A percentile compares a stretch with the other conserved stretches of the same genome.
phyloP scores from a whole-genome alignment of 176 grass and related monocot species.

The Cenchrus purpureus region DNA sequence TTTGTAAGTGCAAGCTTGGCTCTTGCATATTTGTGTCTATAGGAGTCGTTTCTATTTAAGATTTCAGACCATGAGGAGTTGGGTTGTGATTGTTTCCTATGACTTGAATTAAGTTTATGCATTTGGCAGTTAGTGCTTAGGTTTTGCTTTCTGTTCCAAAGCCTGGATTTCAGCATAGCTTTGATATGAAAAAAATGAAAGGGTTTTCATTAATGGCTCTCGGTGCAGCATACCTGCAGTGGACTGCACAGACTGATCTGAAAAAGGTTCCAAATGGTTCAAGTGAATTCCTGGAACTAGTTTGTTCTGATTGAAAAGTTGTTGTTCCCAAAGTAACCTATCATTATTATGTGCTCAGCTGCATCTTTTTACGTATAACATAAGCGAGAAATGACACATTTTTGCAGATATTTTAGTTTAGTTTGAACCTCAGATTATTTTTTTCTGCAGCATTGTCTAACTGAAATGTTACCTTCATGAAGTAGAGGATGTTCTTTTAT shows the following conservation, averaged over 20 bases:
- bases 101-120: neutral
- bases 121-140: neutral
- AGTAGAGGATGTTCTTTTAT: neutral
- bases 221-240: neutral
- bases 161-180: neutral
- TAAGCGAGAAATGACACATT: neutral
- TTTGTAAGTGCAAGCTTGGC: neutral
- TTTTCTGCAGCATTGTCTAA: neutral
- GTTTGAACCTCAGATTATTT: neutral
- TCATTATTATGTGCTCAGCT: neutral
- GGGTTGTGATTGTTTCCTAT: neutral
- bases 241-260: neutral
- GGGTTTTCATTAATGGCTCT: neutral
- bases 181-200: too few species aligned
- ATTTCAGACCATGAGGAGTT: neutral
- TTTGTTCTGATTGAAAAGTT: neutral
- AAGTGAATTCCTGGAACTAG: neutral
- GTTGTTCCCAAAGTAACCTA: neutral
- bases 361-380: neutral
- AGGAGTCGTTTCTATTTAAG: neutral
- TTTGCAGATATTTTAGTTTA: neutral
- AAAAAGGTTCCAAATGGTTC: constrained; percentile 6
- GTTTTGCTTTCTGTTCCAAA: neutral
- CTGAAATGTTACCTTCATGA: neutral
- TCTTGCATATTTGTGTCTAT: neutral